A percentile compares a stretch with the other conserved stretches of the same genome.
phyloP scores from a whole-genome alignment of 495 filamentous ascomycete genomes.

The Aspergillus mulundensis region DNA sequence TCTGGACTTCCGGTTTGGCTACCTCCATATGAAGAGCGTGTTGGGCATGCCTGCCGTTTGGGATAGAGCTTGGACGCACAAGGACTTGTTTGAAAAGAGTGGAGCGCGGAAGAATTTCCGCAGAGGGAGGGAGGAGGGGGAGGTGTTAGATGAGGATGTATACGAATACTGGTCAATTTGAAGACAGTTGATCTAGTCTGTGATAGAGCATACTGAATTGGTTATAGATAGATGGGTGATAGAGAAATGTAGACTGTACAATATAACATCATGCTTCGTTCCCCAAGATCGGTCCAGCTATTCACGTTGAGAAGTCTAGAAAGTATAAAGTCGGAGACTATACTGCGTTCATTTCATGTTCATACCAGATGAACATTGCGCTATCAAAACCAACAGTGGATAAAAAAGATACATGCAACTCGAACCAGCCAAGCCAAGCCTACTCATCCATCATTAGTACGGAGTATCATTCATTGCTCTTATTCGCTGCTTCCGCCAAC shows the following conservation, averaged over 20 bases:
- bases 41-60: constrained; percentile 25
- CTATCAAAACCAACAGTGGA: neutral
- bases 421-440: neutral
- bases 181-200: neutral
- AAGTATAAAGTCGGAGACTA: neutral
- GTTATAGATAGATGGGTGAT: neutral
- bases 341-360: neutral
- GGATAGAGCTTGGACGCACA: constrained; percentile 28
- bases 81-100: constrained; percentile 15
- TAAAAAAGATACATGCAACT: neutral
- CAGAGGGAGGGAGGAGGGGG: neutral
- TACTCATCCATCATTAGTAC: neutral
- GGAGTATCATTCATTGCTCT: no score
- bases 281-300: neutral
- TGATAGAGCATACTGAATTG: no score
- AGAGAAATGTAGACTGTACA: neutral
- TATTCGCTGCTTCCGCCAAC: constrained; percentile 12
- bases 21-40: constrained; percentile 18
- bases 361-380: neutral
- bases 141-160: constrained; percentile 11
- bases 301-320: neutral
- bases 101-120: constrained; percentile 1
- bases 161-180: constrained; percentile 19
- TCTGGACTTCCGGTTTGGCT: constrained; percentile 36
- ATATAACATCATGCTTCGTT: neutral